phyloP scores from a whole-genome alignment of 345 rosid genomes.

The Eucalyptus pauciflora region DNA sequence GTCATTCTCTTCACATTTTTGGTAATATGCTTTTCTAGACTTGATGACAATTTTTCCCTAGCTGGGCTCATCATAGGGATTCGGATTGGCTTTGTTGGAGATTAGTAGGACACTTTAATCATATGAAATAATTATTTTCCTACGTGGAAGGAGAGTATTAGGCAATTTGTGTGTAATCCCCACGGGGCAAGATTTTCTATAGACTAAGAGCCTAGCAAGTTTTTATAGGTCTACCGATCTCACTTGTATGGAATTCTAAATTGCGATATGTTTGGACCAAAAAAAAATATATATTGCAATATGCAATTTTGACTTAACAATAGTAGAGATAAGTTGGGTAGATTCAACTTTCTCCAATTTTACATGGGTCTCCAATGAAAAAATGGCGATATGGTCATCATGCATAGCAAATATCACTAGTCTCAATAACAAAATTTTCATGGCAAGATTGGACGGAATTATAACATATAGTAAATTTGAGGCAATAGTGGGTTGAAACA shows the following conservation, averaged over 20 bases:
- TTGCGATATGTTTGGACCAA: too few species aligned
- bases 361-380: not conserved
- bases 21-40: not conserved
- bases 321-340: not conserved
- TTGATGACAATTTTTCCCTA: too few species aligned
- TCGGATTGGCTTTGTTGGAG: not conserved
- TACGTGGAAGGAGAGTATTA: not conserved
- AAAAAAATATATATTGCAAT: not conserved
- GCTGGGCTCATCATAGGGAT: not conserved
- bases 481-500: not conserved
- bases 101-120: not conserved
- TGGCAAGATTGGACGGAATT: not conserved
- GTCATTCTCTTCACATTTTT: not conserved
- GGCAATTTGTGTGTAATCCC: not conserved
- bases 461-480: not conserved
- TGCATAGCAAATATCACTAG: fast-evolving
- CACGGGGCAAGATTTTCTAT: not conserved
- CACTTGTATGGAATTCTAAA: not conserved
- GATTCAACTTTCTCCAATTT: not conserved
- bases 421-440: not conserved
- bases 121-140: too few species aligned
- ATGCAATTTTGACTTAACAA: not conserved
- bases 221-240: not conserved
- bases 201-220: not conserved
- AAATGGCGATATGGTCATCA: not conserved